phyloP scores from a whole-genome alignment of 495 filamentous ascomycete species.

The Aspergillus bridgeri region DNA sequence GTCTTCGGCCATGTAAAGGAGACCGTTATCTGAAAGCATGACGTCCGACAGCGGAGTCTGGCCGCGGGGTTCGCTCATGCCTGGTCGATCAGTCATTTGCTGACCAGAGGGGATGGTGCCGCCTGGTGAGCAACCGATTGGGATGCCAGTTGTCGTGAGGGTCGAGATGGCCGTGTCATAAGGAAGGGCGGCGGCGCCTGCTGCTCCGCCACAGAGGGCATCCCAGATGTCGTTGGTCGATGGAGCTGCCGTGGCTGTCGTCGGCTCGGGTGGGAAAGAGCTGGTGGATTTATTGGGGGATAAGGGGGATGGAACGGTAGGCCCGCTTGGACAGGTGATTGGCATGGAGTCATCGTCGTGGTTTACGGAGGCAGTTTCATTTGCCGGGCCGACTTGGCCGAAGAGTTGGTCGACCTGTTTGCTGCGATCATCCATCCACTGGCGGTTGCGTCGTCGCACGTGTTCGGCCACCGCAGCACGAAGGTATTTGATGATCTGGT shows the following conservation, averaged over 20 bases:
- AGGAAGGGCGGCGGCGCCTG: slow-evolving; percentile 24
- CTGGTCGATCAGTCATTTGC: not conserved
- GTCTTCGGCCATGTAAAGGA: slow-evolving; percentile 42
- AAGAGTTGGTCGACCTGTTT: slow-evolving; percentile 40
- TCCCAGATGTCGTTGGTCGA: slow-evolving; percentile 31
- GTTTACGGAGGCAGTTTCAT: slow-evolving; percentile 17
- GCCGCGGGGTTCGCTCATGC: slow-evolving; percentile 15
- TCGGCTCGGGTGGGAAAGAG: slow-evolving; percentile 10
- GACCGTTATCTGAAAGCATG: slow-evolving; percentile 38
- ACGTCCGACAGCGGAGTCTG: slow-evolving; percentile 40
- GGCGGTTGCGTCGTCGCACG: slow-evolving; percentile 34
- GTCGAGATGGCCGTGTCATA: slow-evolving; percentile 49
- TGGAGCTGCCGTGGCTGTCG: slow-evolving; percentile 13
- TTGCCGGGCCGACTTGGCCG: slow-evolving; percentile 30
- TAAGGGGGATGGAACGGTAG: slow-evolving; percentile 22
- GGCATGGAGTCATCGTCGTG: slow-evolving; percentile 17
- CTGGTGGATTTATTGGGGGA: slow-evolving; percentile 24
- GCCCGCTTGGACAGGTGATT: slow-evolving; percentile 12
- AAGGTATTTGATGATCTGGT: slow-evolving; percentile 63
- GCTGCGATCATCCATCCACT: slow-evolving; percentile 39
- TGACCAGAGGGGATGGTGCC: slow-evolving; percentile 29
- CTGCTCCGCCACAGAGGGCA: slow-evolving; percentile 27
- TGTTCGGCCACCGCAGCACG: slow-evolving; percentile 50
- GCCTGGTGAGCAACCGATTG: slow-evolving; percentile 40
- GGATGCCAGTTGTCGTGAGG: slow-evolving; percentile 45